These are phyloP conservation scores for Neurospora africana DNA, from an alignment of 495 filamentous ascomycete genomes.

Conservation along the genomic window DNA sequence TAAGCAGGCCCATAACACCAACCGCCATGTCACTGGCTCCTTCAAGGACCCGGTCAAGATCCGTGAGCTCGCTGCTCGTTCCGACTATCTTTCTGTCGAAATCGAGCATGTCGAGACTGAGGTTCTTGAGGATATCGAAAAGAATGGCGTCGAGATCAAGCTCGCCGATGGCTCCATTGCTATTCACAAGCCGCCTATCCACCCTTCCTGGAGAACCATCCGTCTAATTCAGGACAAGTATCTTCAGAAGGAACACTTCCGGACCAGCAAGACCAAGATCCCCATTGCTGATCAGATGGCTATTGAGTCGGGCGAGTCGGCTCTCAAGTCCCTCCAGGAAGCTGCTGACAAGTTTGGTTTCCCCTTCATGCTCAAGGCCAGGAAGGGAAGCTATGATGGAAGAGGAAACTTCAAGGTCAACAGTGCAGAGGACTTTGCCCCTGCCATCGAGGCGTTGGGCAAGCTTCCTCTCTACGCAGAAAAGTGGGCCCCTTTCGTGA, in stretches of 20 bases:
- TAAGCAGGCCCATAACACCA: constrained; percentile 76
- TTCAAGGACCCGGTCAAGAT: constrained; percentile 74
- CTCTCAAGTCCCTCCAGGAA: constrained; percentile 47
- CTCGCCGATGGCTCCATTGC: constrained; percentile 27
- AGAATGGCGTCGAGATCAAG: constrained; percentile 41
- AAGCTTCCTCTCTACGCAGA: constrained; percentile 76
- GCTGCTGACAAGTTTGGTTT: constrained; percentile 60
- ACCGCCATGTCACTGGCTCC: constrained; percentile 68
- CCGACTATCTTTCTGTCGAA: constrained; percentile 87
- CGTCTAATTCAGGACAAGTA: constrained; percentile 95
- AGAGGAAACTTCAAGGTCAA: constrained; percentile 77
- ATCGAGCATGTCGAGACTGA: constrained; percentile 96
- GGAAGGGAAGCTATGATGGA: constrained; percentile 90
- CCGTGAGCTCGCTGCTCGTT: constrained; percentile 60
- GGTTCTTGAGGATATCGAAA: constrained; percentile 74
- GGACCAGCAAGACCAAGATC: constrained; percentile 43
- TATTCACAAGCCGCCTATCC: constrained; percentile 46
- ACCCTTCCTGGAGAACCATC: constrained; percentile 83
- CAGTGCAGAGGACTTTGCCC: constrained; percentile 54
- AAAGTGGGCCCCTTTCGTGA: constrained; percentile 76
- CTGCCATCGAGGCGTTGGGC: constrained; percentile 57
- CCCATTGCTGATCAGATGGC: constrained; percentile 60
- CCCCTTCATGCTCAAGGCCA: constrained; percentile 90
- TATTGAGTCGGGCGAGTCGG: constrained; percentile 38
- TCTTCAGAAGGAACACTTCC: constrained; percentile 76